Evolutionary conservation across 805 yeast genomes (phyloP).

Genomic region (Candida oleophila): DNA sequence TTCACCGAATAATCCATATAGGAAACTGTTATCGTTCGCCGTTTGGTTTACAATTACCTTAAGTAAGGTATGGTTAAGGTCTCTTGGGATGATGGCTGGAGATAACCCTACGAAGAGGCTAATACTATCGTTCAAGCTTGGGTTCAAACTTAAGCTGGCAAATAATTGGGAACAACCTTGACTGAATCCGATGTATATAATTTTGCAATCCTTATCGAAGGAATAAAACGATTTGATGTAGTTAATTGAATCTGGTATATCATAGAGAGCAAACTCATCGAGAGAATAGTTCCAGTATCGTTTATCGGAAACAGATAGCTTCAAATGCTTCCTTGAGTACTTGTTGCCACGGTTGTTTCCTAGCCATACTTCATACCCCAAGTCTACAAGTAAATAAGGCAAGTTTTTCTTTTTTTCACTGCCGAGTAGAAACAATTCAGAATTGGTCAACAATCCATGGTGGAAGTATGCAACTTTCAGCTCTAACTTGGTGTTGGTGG

Average conservation of each 20-base stretch:
- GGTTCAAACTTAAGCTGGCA: conserved; percentile 29
- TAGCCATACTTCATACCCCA: conserved; percentile 25
- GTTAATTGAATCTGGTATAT: conserved; percentile 25
- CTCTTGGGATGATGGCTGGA: conserved; percentile 28
- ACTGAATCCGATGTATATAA: conserved; percentile 29
- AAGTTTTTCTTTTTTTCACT: conserved; percentile 19
- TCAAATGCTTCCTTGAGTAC: conserved; percentile 30
- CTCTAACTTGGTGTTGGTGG: conserved; percentile 5
- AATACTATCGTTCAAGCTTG: conserved; percentile 19
- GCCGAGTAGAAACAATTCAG: conserved; percentile 37
- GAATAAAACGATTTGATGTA: conserved; percentile 20
- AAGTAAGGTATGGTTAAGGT: conserved; percentile 22
- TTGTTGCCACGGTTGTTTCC: conserved; percentile 28
- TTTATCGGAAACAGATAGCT: conserved; percentile 20
- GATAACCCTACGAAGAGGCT: conserved; percentile 27
- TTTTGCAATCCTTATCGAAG: conserved; percentile 6
- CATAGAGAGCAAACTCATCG: conserved; percentile 31
- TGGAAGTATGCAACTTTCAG: conserved; percentile 34
- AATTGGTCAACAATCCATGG: conserved; percentile 30
- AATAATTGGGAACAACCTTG: conserved; percentile 33
- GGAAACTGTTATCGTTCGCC: conserved; percentile 23
- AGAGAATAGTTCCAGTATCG: conserved; percentile 31
- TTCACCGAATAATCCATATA: conserved; percentile 24
- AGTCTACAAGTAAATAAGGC: conserved; percentile 20
- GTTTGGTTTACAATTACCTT: conserved; percentile 23